phyloP scores from a whole-genome alignment of 139 green algal genomes.

The Coelastrella sp. region DNA sequence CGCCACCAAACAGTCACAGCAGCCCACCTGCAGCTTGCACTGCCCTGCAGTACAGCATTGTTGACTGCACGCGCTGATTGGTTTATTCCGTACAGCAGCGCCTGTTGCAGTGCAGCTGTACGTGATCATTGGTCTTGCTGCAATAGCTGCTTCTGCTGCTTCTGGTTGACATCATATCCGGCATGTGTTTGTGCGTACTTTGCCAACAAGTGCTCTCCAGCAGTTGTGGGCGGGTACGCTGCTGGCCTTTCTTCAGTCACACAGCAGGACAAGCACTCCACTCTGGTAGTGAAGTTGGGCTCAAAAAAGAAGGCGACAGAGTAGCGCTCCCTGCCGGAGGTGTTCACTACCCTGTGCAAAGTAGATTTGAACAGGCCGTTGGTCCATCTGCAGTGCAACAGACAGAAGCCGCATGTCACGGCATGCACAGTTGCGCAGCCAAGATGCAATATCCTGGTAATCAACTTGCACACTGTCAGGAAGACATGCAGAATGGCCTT shows the following conservation, averaged over 20 bases:
- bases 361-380: slow-evolving; percentile 84
- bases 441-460: too few relatives aligned
- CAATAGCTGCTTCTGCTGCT: not conserved
- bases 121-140: not conserved
- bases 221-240: slow-evolving; percentile 73
- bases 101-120: not conserved
- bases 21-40: not conserved
- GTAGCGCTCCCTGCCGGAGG: slow-evolving; percentile 73
- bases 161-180: slow-evolving; percentile 53
- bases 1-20: not conserved
- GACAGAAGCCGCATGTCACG: not conserved
- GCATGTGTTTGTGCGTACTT: slow-evolving; percentile 83
- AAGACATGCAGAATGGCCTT: too few relatives aligned
- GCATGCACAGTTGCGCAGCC: too few relatives aligned
- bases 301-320: slow-evolving; percentile 92
- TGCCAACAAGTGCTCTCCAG: slow-evolving; percentile 78
- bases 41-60: not conserved
- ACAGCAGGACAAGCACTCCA: slow-evolving; percentile 78
- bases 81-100: too few relatives aligned
- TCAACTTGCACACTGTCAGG: too few relatives aligned
- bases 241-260: slow-evolving; percentile 37
- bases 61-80: not conserved
- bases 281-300: slow-evolving; percentile 74
- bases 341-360: slow-evolving; percentile 87
- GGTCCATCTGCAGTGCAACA: slow-evolving; percentile 68